Evolutionary conservation across 352 stramenopile species (phyloP).

Genomic region (Aphanomyces stellatus): DNA sequence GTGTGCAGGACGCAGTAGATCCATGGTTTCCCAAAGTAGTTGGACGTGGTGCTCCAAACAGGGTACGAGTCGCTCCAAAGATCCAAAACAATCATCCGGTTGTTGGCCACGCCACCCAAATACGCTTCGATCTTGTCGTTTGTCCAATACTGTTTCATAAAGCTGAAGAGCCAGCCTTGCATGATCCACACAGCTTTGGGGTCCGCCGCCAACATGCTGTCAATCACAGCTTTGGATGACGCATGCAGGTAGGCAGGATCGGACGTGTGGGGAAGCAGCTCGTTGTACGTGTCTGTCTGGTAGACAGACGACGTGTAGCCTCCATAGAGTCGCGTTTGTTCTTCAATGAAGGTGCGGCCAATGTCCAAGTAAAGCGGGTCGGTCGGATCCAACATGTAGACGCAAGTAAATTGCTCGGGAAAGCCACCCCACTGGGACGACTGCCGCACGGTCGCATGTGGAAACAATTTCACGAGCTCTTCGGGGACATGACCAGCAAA

Average conservation of each 20-base stretch:
- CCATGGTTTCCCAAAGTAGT: slow-evolving; percentile 76
- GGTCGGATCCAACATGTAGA: slow-evolving; percentile 70
- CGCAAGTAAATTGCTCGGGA: slow-evolving; percentile 69
- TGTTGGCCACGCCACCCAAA: slow-evolving; percentile 39
- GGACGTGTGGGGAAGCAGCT: slow-evolving; percentile 67
- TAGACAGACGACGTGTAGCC: slow-evolving; percentile 67
- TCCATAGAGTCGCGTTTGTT: slow-evolving; percentile 50
- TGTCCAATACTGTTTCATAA: slow-evolving; percentile 53
- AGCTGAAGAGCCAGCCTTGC: slow-evolving; percentile 68
- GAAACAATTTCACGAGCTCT: slow-evolving; percentile 62
- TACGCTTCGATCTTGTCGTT: slow-evolving; percentile 47
- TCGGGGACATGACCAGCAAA: slow-evolving; percentile 86
- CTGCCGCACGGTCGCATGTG: slow-evolving; percentile 64
- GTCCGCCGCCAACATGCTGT: slow-evolving; percentile 62
- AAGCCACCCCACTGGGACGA: slow-evolving; percentile 73
- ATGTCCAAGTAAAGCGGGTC: slow-evolving; percentile 81
- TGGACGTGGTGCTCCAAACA: slow-evolving; percentile 59
- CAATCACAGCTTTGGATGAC: slow-evolving; percentile 62
- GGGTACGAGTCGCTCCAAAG: slow-evolving; percentile 52
- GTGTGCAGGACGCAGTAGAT: slow-evolving; percentile 82
- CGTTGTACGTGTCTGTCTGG: slow-evolving; percentile 76
- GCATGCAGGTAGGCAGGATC: slow-evolving; percentile 35
- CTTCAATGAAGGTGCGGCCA: slow-evolving; percentile 64
- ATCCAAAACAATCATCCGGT: slow-evolving; percentile 71
- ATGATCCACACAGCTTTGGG: slow-evolving; percentile 74